phyloP scores from a whole-genome alignment of 2,329 filamentous ascomycete species.

The Claviceps quebecensis region DNA sequence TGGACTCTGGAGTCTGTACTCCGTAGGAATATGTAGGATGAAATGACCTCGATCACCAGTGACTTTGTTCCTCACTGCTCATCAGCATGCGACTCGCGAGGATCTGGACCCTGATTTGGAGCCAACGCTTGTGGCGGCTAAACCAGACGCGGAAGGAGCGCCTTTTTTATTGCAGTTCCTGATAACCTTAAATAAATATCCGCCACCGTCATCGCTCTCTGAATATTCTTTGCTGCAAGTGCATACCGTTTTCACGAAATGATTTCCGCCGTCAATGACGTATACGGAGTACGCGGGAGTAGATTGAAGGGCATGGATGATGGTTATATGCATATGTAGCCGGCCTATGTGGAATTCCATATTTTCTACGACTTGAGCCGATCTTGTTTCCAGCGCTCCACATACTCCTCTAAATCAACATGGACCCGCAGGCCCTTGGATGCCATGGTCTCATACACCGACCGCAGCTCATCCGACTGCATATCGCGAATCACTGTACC shows the following conservation, averaged over 20 bases:
- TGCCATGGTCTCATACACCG: slow-evolving; percentile 32
- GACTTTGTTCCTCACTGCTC: no score
- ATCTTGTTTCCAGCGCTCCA: slow-evolving; percentile 19
- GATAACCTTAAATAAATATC: no score
- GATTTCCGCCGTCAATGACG: no score
- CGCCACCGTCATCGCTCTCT: no score
- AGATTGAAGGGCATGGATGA: no score
- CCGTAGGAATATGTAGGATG: no score
- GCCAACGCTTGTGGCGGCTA: neutral
- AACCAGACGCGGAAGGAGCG: neutral
- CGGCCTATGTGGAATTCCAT: neutral
- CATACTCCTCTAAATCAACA: slow-evolving; percentile 36
- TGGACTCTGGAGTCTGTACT: no score
- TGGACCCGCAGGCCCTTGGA: slow-evolving; percentile 36
- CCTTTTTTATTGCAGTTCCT: neutral
- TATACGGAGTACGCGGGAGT: no score
- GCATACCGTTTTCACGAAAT: no score
- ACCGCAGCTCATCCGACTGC: slow-evolving; percentile 33
- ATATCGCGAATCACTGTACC: slow-evolving; percentile 27
- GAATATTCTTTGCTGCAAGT: neutral
- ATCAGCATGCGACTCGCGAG: no score
- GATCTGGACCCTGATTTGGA: neutral
- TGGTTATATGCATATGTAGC: neutral
- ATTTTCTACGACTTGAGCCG: slow-evolving; percentile 2
- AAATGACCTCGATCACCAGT: no score